phyloP scores from a whole-genome alignment of 257 asterid species.

The Fraxinus cuspidata region DNA sequence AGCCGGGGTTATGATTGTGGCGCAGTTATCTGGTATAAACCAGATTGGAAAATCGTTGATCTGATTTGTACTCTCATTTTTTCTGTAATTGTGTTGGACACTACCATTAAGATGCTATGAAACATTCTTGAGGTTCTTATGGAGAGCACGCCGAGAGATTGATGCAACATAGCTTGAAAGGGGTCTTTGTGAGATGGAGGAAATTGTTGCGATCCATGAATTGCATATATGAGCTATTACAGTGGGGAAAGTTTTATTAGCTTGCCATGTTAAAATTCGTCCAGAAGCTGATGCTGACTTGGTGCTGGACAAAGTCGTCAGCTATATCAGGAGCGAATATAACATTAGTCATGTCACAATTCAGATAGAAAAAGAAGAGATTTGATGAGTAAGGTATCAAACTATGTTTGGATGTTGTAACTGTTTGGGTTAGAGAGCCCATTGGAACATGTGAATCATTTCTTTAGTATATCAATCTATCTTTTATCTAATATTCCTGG shows the following conservation, averaged over 20 bases:
- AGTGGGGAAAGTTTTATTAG: slow-evolving; percentile 75
- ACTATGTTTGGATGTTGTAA: background rate
- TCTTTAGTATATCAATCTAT: background rate
- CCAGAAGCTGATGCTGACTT: slow-evolving; percentile 81
- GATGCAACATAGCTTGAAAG: slow-evolving; percentile 75
- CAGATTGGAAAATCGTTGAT: slow-evolving; percentile 85
- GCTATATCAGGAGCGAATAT: slow-evolving; percentile 71
- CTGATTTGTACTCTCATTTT: slow-evolving; percentile 80
- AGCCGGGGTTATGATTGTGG: slow-evolving; percentile 89
- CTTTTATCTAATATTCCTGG: background rate
- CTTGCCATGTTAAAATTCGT: slow-evolving; percentile 81
- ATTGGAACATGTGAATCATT: background rate
- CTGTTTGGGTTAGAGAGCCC: background rate
- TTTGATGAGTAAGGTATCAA: slow-evolving; percentile 3
- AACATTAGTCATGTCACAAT: slow-evolving; percentile 87
- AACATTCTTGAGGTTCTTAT: slow-evolving; percentile 81
- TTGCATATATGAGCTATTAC: slow-evolving; percentile 97
- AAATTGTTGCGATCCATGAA: slow-evolving; percentile 80
- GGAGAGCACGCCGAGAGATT: slow-evolving; percentile 94
- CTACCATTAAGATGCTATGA: slow-evolving; percentile 77
- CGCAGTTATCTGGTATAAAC: slow-evolving; percentile 83
- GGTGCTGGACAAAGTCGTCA: slow-evolving; percentile 76
- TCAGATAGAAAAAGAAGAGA: slow-evolving; percentile 76
- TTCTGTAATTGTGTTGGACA: slow-evolving; percentile 61
- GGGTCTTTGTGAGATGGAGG: slow-evolving; percentile 90